Base-by-base conservation (phyloP, 2,329 filamentous ascomycete species). In the Colletotrichum simmondsii region DNA sequence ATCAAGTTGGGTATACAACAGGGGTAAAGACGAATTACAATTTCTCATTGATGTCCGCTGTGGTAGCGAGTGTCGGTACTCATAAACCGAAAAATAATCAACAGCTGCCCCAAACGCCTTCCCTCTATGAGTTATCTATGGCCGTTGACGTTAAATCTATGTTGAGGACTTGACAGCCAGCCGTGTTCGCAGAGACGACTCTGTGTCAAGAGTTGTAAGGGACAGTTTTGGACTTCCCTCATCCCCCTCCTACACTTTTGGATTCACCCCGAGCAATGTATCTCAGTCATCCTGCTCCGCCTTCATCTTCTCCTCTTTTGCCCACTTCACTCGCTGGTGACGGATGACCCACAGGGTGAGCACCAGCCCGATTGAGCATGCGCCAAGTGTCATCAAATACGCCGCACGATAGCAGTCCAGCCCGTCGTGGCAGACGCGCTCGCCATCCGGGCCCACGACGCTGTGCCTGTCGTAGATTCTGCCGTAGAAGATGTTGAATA, bases 401-500 rank as follows among this genome's bases (percentile, higher is more conserved):
- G 96, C 95, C 3, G 90, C 86, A 35, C 89, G 88, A 83, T 98
- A 98, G 82, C 96, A 98, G 24, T 88, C 86, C 12, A 96, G 82
- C 0, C 97, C 97, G 30, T 96, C 91, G 24, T 88, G 86, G 80
- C 97, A 98, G 24, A 91, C 89, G 35, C 92, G 88, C 76, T 95
- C 91, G 24, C 94, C 95, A 54, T 90, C 88, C 0, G 89, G 87
- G 24, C 90, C 88, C 11, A 94, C 84, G 42, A 92, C 83, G 26
- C 93, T 95, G 81, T 98, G 95, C 10, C 85, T 84, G 80, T 99
- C 97, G 77, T 95, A 97, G 0, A 98, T 91, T 19, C 82, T 84
- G 61, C 97, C 97, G 80, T 98, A 99, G 71, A 97, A 91, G 1
- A 98, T 84, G 80, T 98, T 99, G 87, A 97, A 98, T 26, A 98